Conservation (phyloP, 1,284 basidiomycete genomes). For the Papiliotrema laurentii region DNA sequence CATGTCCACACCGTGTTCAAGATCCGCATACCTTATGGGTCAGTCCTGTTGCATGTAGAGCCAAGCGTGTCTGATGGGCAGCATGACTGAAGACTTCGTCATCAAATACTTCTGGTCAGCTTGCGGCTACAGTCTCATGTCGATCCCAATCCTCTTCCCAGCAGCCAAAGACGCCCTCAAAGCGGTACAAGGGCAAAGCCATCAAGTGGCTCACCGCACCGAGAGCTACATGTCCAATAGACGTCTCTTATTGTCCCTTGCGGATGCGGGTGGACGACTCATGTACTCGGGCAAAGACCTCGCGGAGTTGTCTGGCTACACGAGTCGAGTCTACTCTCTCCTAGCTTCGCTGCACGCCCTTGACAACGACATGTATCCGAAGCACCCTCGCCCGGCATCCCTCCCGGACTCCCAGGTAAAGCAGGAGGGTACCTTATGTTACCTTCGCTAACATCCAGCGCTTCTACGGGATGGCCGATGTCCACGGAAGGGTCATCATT, state of each 20-base stretch:
- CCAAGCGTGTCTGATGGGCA: slow-evolving; percentile 70
- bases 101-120: slow-evolving; percentile 94
- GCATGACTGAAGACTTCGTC: slow-evolving; percentile 82
- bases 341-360: slow-evolving; percentile 79
- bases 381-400: slow-evolving; percentile 26
- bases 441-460: slow-evolving; percentile 17
- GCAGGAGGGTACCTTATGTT: slow-evolving; percentile 12
- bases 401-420: slow-evolving; percentile 29
- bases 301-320: slow-evolving; percentile 87
- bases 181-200: slow-evolving; percentile 3
- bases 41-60: not conserved
- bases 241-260: slow-evolving; percentile 83
- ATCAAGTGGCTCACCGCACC: slow-evolving; percentile 56
- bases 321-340: slow-evolving; percentile 81
- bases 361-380: slow-evolving; percentile 43
- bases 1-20: slow-evolving; percentile 93
- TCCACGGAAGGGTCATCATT: slow-evolving; percentile 47
- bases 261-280: slow-evolving; percentile 87
- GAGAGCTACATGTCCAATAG: slow-evolving; percentile 93
- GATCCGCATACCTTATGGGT: slow-evolving; percentile 44
- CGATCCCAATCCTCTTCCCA: slow-evolving; percentile 71
- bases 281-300: slow-evolving; percentile 62
- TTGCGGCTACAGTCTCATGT: slow-evolving; percentile 80
- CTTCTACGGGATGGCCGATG: slow-evolving; percentile 50
- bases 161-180: slow-evolving; percentile 14